phyloP scores from a whole-genome alignment of 495 filamentous ascomycete genomes.

The Pseudomonodictys pantanalensis region DNA sequence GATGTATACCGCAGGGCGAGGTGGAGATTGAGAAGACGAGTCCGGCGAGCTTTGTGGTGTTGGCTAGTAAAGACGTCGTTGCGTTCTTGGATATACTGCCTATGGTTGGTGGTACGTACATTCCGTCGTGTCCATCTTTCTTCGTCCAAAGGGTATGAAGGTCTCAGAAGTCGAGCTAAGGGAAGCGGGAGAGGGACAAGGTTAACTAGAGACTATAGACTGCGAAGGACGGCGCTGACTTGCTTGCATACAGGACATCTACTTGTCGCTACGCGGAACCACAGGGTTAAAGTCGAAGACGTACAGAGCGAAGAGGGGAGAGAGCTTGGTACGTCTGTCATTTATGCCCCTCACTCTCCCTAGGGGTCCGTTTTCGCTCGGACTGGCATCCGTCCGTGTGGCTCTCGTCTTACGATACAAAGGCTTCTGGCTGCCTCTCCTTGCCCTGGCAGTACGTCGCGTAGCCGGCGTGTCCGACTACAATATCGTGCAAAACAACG shows the following conservation, averaged over 20 bases:
- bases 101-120: conserved; percentile 59
- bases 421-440: conserved; percentile 63
- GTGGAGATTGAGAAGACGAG: conserved; percentile 28
- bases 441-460: conserved; percentile 66
- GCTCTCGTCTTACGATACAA: too few relatives aligned
- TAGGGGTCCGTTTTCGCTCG: too few relatives aligned
- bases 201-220: background rate
- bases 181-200: background rate
- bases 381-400: too few relatives aligned
- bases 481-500: conserved; percentile 97
- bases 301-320: conserved; percentile 63
- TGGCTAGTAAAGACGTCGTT: conserved; percentile 67
- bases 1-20: conserved; percentile 35
- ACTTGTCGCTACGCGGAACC: conserved; percentile 67
- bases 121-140: too few relatives aligned
- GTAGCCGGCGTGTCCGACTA: conserved; percentile 68
- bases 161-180: too few relatives aligned
- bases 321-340: conserved; percentile 33
- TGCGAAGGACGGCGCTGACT: background rate
- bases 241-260: conserved; percentile 52
- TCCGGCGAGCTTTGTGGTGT: conserved; percentile 58
- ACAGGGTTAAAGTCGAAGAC: conserved; percentile 70
- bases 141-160: too few relatives aligned
- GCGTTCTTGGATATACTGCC: conserved; percentile 93
- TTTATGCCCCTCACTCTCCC: background rate